A percentile compares a stretch with the other conserved stretches of the same genome.
Evolutionary conservation across 495 filamentous ascomycete genomes (phyloP).

Genomic region (Xylaria scruposa): DNA sequence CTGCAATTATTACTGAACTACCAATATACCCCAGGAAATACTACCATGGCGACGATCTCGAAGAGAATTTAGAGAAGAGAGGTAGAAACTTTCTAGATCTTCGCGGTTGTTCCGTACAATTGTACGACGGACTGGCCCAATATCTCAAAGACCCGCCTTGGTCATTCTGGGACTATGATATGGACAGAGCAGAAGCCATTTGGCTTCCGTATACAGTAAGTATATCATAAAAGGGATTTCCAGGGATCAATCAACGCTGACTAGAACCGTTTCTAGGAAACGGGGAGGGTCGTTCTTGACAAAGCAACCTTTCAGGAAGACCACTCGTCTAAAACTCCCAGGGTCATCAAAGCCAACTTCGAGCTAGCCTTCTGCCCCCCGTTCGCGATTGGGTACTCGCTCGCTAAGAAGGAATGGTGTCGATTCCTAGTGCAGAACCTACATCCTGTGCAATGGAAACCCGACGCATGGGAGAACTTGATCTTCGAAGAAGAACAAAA

Average conservation of each 20-base stretch:
- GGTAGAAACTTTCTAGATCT: background rate
- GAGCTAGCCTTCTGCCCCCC: constrained; percentile 47
- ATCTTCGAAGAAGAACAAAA: constrained; percentile 78
- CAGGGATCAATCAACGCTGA: constrained; percentile 21
- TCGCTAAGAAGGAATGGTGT: constrained; percentile 80
- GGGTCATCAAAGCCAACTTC: constrained; percentile 22
- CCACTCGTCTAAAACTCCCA: constrained; percentile 27
- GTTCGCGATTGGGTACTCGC: constrained; percentile 79
- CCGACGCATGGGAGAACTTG: constrained; percentile 73
- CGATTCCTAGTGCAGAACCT: constrained; percentile 78
- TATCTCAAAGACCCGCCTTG: constrained; percentile 39
- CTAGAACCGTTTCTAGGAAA: constrained; percentile 11
- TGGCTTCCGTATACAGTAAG: constrained; percentile 35
- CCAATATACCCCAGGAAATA: constrained; percentile 11
- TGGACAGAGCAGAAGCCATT: constrained; percentile 28
- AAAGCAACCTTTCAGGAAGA: constrained; percentile 48
- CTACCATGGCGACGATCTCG: background rate
- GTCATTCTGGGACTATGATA: constrained; percentile 37
- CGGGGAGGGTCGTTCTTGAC: constrained; percentile 45
- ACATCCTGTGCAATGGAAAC: constrained; percentile 78
- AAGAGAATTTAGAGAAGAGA: background rate
- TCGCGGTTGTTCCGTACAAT: constrained; percentile 33
- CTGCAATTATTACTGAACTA: constrained; percentile 1
- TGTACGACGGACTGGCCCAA: constrained; percentile 38
- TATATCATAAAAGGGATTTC: background rate